Evolutionary conservation across 2,329 filamentous ascomycete species (phyloP).

Genomic region (Verticillium dahliae): DNA sequence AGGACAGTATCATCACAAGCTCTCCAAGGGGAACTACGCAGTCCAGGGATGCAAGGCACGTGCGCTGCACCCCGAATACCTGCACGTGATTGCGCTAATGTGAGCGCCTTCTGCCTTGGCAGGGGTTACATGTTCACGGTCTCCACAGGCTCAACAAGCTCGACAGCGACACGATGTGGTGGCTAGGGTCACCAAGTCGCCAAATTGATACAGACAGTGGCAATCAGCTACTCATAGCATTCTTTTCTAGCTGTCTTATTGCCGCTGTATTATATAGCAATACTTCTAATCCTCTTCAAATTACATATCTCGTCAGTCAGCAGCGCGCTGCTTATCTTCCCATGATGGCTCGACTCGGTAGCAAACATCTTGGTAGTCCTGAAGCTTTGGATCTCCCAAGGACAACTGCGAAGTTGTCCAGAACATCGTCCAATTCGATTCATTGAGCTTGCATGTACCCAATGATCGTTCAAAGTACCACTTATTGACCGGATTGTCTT

Average conservation of each 20-base stretch:
- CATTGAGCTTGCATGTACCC: slow-evolving; percentile 74
- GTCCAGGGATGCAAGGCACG: neutral
- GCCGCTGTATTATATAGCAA: too few species aligned
- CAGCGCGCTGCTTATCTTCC: slow-evolving; percentile 45
- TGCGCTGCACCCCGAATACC: neutral
- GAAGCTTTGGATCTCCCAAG: slow-evolving; percentile 46
- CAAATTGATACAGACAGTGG: too few species aligned
- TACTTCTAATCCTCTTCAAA: neutral
- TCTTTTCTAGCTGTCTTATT: too few species aligned
- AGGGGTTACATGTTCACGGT: too few species aligned
- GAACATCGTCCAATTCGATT: slow-evolving; percentile 96
- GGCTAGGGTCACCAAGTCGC: too few species aligned
- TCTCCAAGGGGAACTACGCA: neutral
- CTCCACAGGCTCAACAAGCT: too few species aligned
- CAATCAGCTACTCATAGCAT: neutral
- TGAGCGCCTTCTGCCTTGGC: too few species aligned
- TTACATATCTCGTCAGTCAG: slow-evolving; percentile 1
- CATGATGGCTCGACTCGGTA: slow-evolving; percentile 56
- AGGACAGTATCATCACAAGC: neutral
- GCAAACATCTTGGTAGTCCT: slow-evolving; percentile 72
- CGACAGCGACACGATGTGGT: too few species aligned
- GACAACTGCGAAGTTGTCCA: slow-evolving; percentile 76
- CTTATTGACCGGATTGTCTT: slow-evolving; percentile 93
- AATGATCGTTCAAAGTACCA: slow-evolving; percentile 95
- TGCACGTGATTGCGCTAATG: neutral